Conservation (phyloP, 2,329 filamentous ascomycete genomes). For the Colletotrichum lupini region DNA sequence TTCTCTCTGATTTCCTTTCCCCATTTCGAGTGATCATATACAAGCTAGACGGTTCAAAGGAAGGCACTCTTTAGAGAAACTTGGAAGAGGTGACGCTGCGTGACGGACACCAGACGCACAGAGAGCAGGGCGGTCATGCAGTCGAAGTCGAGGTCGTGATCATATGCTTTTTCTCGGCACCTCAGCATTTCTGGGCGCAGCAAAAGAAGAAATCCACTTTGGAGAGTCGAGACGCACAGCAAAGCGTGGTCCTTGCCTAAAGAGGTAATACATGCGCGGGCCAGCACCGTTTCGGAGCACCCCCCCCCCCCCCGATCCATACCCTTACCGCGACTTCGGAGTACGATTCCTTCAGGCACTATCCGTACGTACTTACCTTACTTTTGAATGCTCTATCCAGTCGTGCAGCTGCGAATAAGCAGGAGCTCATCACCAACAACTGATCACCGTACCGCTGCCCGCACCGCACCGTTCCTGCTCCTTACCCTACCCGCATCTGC, state of each 20-base stretch:
- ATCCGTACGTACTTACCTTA: too few relatives aligned
- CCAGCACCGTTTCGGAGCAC: conserved; percentile 26
- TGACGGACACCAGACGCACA: background rate
- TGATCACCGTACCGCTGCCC: background rate
- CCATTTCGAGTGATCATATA: background rate
- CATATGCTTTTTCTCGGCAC: conserved; percentile 13
- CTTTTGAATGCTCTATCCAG: too few relatives aligned
- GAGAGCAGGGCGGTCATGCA: background rate
- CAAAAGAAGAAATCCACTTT: background rate
- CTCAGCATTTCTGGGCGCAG: background rate
- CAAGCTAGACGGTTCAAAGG: too few relatives aligned
- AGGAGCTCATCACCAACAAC: background rate
- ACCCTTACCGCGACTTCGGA: background rate
- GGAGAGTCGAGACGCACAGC: background rate
- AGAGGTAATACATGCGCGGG: conserved; percentile 29
- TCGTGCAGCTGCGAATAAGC: background rate
- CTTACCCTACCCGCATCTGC: background rate
- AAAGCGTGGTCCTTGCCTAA: conserved; percentile 15
- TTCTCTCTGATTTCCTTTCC: background rate
- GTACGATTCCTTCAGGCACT: too few relatives aligned
- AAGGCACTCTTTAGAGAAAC: background rate
- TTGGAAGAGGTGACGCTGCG: background rate
- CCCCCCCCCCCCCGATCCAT: conserved; percentile 10
- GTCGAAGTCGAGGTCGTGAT: background rate
- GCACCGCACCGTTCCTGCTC: background rate